These are phyloP conservation scores for Linum usitatissimum DNA, from an alignment of 345 rosid species.

Conservation along the genomic window DNA sequence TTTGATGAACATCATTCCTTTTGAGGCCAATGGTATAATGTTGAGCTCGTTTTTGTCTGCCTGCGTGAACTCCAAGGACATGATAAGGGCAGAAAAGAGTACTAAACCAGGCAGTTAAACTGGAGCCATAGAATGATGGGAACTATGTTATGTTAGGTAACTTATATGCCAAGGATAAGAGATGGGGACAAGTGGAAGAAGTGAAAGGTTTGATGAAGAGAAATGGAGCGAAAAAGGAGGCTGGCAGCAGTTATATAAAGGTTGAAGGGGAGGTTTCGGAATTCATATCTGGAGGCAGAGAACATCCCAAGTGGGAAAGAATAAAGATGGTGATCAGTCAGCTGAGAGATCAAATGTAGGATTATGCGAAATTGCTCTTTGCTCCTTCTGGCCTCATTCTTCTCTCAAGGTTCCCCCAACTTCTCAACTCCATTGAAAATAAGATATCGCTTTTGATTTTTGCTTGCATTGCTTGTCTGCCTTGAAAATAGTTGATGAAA, in stretches of 20 bases:
- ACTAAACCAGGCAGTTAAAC: slow-evolving; percentile 22
- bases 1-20: slow-evolving; percentile 56
- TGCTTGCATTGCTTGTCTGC: too few species aligned
- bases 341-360: slow-evolving; percentile 38
- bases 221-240: slow-evolving; percentile 52
- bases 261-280: slow-evolving; percentile 39
- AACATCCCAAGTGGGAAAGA: slow-evolving; percentile 26
- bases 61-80: slow-evolving; percentile 46
- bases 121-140: slow-evolving; percentile 52
- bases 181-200: slow-evolving; percentile 52
- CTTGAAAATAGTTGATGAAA: too few species aligned
- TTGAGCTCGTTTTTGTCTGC: slow-evolving; percentile 60
- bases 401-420: slow-evolving; percentile 3
- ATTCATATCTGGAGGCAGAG: slow-evolving; percentile 52
- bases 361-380: not conserved
- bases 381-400: slow-evolving; percentile 12
- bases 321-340: slow-evolving; percentile 28
- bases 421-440: too few species aligned
- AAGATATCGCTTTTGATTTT: too few species aligned
- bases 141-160: slow-evolving; percentile 55
- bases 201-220: slow-evolving; percentile 52
- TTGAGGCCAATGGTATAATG: slow-evolving; percentile 47
- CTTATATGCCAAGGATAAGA: slow-evolving; percentile 45
- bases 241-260: slow-evolving; percentile 62
- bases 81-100: slow-evolving; percentile 43